phyloP scores from a whole-genome alignment of 2,329 filamentous ascomycete genomes.

The Orbilia blumenaviensis region DNA sequence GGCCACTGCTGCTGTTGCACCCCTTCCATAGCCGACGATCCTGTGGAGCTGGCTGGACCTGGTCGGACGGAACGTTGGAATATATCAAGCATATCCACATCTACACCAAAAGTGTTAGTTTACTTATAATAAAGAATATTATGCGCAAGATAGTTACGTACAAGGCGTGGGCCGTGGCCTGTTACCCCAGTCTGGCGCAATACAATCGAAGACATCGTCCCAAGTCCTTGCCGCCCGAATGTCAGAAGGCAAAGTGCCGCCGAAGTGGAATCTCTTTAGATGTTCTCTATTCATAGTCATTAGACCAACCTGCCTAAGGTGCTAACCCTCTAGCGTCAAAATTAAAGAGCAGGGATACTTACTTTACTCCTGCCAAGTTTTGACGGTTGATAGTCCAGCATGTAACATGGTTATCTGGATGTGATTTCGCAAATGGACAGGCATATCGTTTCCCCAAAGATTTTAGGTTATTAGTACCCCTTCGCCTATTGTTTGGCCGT shows the following conservation, averaged over 20 bases:
- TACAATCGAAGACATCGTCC: constrained; percentile 49
- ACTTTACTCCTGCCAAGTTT: constrained; percentile 51
- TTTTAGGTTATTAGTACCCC: constrained; percentile 29
- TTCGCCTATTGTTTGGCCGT: constrained; percentile 6
- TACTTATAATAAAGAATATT: not conserved
- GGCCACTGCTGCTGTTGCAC: not conserved
- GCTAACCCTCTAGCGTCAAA: not conserved
- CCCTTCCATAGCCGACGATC: not conserved
- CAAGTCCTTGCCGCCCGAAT: constrained; percentile 46
- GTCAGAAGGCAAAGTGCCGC: constrained; percentile 35
- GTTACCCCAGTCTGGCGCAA: constrained; percentile 49
- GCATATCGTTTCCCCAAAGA: constrained; percentile 37
- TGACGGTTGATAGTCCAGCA: constrained; percentile 53
- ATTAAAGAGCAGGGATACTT: not conserved
- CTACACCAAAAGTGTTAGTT: constrained; percentile 22
- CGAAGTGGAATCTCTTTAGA: constrained; percentile 48
- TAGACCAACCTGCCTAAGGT: no score
- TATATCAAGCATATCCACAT: constrained; percentile 51
- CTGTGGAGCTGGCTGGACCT: not conserved
- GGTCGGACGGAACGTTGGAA: constrained; percentile 43
- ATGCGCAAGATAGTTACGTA: constrained; percentile 12
- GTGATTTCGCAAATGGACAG: constrained; percentile 45
- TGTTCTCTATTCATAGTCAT: constrained; percentile 27
- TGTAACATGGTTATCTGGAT: constrained; percentile 44
- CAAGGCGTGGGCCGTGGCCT: constrained; percentile 39